A percentile compares a stretch with the other conserved stretches of the same genome.
These are phyloP conservation scores for Ceriops tagal DNA, from an alignment of 345 rosid genomes.

Conservation along the genomic window DNA sequence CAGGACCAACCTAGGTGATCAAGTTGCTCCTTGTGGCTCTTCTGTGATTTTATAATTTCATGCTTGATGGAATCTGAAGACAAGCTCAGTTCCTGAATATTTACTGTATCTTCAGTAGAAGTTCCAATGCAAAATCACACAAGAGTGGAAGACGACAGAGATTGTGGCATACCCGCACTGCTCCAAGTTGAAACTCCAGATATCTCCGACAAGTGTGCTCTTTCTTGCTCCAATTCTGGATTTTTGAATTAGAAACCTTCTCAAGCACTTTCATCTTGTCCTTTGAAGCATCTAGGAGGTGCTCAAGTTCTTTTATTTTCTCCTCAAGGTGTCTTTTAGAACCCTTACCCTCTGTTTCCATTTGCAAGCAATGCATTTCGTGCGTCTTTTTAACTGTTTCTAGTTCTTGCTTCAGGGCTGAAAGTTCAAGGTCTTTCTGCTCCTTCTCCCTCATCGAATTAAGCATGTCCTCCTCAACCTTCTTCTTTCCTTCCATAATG, in stretches of 20 bases:
- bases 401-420: conserved; percentile 30
- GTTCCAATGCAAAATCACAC: conserved; percentile 1
- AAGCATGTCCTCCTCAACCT: conserved; percentile 39
- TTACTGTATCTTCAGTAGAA: conserved; percentile 16
- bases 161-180: conserved; percentile 47
- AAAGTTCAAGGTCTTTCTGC: conserved; percentile 17
- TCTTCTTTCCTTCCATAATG: conserved; percentile 45
- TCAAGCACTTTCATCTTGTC: conserved; percentile 45
- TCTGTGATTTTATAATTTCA: conserved; percentile 48
- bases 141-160: not conserved
- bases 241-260: conserved; percentile 38
- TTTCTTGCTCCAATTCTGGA: conserved; percentile 51
- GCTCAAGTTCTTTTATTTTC: conserved; percentile 51
- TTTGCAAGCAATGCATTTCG: conserved; percentile 44
- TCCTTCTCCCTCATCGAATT: conserved; percentile 39
- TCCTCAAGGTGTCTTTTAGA: conserved; percentile 38
- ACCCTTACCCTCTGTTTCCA: conserved; percentile 56
- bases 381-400: conserved; percentile 35
- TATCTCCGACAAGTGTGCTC: conserved; percentile 37
- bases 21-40: conserved; percentile 51
- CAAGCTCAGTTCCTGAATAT: conserved; percentile 54
- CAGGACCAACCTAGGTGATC: conserved; percentile 46
- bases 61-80: conserved; percentile 59
- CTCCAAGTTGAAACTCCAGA: conserved; percentile 45
- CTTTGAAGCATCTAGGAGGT: conserved; percentile 34